Evolutionary conservation across 2,329 filamentous ascomycete genomes (phyloP).

Genomic region (Phialemonium atrogriseum): DNA sequence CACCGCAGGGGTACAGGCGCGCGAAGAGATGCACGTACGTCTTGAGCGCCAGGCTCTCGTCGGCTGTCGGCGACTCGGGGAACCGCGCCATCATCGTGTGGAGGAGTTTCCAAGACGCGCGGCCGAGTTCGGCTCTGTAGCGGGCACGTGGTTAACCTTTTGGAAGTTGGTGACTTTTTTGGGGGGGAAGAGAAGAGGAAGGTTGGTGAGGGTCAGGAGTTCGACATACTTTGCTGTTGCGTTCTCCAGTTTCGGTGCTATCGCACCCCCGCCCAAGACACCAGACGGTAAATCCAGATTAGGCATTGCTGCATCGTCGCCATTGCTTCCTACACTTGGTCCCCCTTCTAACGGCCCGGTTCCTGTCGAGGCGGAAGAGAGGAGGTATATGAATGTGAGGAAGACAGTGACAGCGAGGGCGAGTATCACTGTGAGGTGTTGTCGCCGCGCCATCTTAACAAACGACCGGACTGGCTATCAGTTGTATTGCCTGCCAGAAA

Average conservation of each 20-base stretch:
- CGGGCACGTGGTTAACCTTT: too few species aligned
- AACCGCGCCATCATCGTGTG: slow-evolving; percentile 66
- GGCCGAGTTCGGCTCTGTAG: slow-evolving; percentile 53
- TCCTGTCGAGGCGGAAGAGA: slow-evolving; percentile 34
- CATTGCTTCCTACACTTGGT: slow-evolving; percentile 4
- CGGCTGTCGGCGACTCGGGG: slow-evolving; percentile 54
- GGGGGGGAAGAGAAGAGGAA: background rate
- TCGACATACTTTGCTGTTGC: slow-evolving; percentile 62
- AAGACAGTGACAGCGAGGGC: slow-evolving; percentile 47
- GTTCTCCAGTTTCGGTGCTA: slow-evolving; percentile 75
- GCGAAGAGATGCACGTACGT: slow-evolving; percentile 60
- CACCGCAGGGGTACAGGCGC: slow-evolving; percentile 62
- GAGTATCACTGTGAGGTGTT: slow-evolving; percentile 44
- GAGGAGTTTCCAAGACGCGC: slow-evolving; percentile 61
- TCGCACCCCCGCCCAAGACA: slow-evolving; percentile 59
- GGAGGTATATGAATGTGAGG: slow-evolving; percentile 49
- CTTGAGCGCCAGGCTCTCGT: slow-evolving; percentile 54
- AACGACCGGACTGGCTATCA: too few species aligned
- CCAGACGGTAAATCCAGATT: slow-evolving; percentile 34
- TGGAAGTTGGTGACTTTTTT: background rate
- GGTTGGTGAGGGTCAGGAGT: slow-evolving; percentile 8
- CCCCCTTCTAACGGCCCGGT: background rate
- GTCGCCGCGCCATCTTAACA: slow-evolving; percentile 49
- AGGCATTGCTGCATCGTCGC: slow-evolving; percentile 11
- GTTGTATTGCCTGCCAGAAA: too few species aligned